Conservation (phyloP, 1,284 basidiomycete genomes). For the Cryptococcus depauperatus region DNA sequence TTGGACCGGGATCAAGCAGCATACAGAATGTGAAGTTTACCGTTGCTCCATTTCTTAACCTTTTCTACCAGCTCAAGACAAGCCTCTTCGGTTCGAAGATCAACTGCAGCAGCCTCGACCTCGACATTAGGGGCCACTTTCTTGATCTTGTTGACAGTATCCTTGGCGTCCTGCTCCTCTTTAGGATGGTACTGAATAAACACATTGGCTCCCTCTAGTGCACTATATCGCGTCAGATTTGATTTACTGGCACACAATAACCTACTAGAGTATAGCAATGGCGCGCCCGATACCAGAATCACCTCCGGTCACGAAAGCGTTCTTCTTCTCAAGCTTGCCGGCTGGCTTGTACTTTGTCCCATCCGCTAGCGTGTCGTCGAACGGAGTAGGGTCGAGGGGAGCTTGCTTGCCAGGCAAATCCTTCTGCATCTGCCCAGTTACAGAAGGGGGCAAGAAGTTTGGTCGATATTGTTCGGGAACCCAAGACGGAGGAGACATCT, state of each 20-base stretch:
- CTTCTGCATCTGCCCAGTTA: slow-evolving; percentile 34
- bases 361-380: slow-evolving; percentile 51
- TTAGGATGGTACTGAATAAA: slow-evolving; percentile 51
- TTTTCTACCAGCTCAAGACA: slow-evolving; percentile 48
- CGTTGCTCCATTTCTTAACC: slow-evolving; percentile 46
- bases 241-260: slow-evolving; percentile 4
- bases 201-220: slow-evolving; percentile 55
- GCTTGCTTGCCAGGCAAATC: slow-evolving; percentile 35
- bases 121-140: slow-evolving; percentile 45
- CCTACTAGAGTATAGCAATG: slow-evolving; percentile 34
- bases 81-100: slow-evolving; percentile 48
- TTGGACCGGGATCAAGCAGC: slow-evolving; percentile 23
- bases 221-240: slow-evolving; percentile 24
- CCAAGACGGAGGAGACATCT: slow-evolving; percentile 31
- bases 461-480: slow-evolving; percentile 40
- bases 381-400: slow-evolving; percentile 44
- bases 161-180: slow-evolving; percentile 50
- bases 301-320: slow-evolving; percentile 43
- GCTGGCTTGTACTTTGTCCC: slow-evolving; percentile 44
- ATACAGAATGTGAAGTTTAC: slow-evolving; percentile 45
- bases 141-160: slow-evolving; percentile 43
- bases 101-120: slow-evolving; percentile 46
- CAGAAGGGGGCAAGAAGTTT: slow-evolving; percentile 32
- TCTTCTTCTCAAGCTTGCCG: slow-evolving; percentile 48
- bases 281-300: slow-evolving; percentile 48